Evolutionary conservation across 2,329 filamentous ascomycete species (phyloP), one percentile per base, ranked within the genome.

Genomic region (Cyphellophora attinorum): DNA sequence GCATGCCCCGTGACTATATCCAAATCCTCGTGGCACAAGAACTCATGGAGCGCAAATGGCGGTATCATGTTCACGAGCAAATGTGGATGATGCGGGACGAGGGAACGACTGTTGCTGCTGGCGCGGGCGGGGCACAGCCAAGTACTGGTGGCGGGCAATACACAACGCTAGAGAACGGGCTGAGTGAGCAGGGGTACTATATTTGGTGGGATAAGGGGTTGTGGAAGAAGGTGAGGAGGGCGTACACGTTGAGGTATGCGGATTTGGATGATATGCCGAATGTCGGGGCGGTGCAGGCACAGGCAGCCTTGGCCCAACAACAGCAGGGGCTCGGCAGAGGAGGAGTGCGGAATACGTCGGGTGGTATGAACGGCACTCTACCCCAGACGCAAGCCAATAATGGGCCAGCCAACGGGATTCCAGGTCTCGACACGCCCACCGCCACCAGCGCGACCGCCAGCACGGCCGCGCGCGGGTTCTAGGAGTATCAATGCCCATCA

Each of bases 11-110:
- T 39, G 76, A 80, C 49, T 68, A 79, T 36, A 64, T 76, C 53
- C 77, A 81, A 51, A 77, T 81, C 50, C 60, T 77, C 29, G 76
- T 76, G 5, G 76, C 76, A 5, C 65, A 70, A 38, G 76, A 81
- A 51, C 57, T 81, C 49, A 68, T 67, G 58, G 58, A 60, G 13
- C 59, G 65, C 40, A 69, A 69, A 46, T 69, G 65, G 65, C 55
- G 65, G 31, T 69, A 68, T 45, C 65, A 69, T 49, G 69, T 68
- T 53, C 54, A 64, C n/a, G 62, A 67, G 43, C 58, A 64, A 31
- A 64, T 64, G 48, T 69, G 65, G 65, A 52, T 69, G 35, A 69
- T 65, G 17, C 57, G 65, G 33, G 65, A 69, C 37, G 61, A 65
- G 30, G 56, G 56, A 16, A 65, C 61, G 35, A 59, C 27, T 13